phyloP scores from a whole-genome alignment of 2,329 filamentous ascomycete genomes.

The Eutypa lata region DNA sequence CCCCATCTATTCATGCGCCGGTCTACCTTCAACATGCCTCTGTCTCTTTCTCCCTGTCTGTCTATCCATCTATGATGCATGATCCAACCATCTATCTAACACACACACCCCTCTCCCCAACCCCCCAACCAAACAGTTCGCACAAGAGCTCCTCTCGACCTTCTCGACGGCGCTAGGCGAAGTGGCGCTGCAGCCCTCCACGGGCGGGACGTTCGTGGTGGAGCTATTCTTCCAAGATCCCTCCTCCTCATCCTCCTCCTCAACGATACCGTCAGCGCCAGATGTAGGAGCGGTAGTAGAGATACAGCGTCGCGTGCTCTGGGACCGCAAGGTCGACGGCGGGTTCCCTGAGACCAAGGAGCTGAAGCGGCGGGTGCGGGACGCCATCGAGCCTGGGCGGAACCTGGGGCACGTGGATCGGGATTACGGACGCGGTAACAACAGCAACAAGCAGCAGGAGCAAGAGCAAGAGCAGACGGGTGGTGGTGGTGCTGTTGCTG shows the following conservation, averaged over 20 bases:
- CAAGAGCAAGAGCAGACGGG: slow-evolving; percentile 1
- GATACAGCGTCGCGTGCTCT: slow-evolving; percentile 54
- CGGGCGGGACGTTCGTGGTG: slow-evolving; percentile 80
- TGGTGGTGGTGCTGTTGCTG: background rate
- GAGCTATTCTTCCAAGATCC: slow-evolving; percentile 47
- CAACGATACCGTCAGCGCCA: background rate
- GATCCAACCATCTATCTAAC: no score
- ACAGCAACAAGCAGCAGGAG: slow-evolving; percentile 1
- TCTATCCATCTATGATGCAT: no score
- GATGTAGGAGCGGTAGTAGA: slow-evolving; percentile 27
- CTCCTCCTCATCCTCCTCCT: slow-evolving; percentile 13
- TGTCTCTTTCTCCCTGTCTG: background rate
- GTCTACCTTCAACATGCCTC: no score
- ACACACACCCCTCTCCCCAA: background rate
- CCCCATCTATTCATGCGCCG: background rate
- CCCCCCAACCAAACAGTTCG: slow-evolving; percentile 57
- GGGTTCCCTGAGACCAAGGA: slow-evolving; percentile 95
- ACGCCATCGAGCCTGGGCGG: slow-evolving; percentile 74
- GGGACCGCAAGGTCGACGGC: slow-evolving; percentile 83
- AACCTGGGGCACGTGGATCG: slow-evolving; percentile 81
- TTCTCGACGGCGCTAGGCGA: slow-evolving; percentile 83
- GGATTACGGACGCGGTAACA: slow-evolving; percentile 26
- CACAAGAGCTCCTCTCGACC: slow-evolving; percentile 91
- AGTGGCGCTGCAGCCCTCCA: slow-evolving; percentile 79
- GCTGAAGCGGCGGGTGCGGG: slow-evolving; percentile 78